Conservation (phyloP, 2,329 filamentous ascomycete genomes). For the Dissoconium aciculare region DNA sequence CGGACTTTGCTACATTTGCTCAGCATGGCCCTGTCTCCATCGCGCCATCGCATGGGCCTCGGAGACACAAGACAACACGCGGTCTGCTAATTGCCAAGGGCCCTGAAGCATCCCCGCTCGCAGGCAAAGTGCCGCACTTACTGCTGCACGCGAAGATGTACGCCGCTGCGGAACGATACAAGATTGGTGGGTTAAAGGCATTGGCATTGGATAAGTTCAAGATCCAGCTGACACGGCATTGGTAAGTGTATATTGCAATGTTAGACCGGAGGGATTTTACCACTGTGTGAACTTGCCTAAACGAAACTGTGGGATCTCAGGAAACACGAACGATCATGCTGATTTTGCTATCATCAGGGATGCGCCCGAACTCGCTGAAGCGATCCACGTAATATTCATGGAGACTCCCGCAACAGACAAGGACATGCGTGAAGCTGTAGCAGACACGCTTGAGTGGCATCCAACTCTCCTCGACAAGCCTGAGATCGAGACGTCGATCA, state of each 20-base stretch:
- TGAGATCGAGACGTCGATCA: conserved; percentile 17
- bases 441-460: conserved; percentile 15
- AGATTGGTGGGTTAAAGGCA: conserved; percentile 14
- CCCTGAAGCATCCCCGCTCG: conserved; percentile 13
- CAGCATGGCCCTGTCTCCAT: too few species aligned
- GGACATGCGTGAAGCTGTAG: conserved; percentile 20
- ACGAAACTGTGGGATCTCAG: too few species aligned
- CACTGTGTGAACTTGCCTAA: too few species aligned
- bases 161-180: conserved; percentile 14
- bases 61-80: conserved; percentile 6
- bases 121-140: conserved; percentile 10
- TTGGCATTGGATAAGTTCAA: conserved; percentile 17
- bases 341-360: conserved; percentile 11
- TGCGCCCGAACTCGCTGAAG: conserved; percentile 17
- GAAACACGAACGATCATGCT: too few species aligned
- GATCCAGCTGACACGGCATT: conserved; percentile 13
- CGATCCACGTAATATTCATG: conserved; percentile 18
- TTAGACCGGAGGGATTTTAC: too few species aligned
- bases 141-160: conserved; percentile 17
- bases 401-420: conserved; percentile 18
- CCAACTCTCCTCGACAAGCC: conserved; percentile 14
- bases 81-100: conserved; percentile 8
- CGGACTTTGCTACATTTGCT: too few species aligned
- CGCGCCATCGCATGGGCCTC: too few species aligned
- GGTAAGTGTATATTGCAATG: conserved; percentile 7